Percentiles rank a stretch among this genome's conserved stretches.
These are phyloP conservation scores for Phyllosticta capitalensis DNA, from an alignment of 2,329 filamentous ascomycete species.

Conservation along the genomic window DNA sequence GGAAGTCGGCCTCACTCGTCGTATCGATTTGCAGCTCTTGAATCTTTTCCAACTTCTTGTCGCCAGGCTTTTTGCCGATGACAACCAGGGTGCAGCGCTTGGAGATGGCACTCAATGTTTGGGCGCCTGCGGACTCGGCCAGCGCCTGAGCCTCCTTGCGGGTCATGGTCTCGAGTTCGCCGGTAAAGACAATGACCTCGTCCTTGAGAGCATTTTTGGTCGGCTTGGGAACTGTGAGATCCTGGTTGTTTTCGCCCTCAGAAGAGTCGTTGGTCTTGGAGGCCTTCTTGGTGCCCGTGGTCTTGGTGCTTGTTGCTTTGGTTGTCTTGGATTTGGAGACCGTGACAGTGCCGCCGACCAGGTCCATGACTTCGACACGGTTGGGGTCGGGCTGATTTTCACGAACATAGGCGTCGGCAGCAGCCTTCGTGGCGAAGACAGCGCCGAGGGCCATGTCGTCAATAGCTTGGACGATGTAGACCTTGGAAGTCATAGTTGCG, in stretches of 20 bases:
- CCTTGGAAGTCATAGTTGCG: neutral
- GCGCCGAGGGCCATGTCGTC: neutral
- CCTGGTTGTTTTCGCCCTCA: neutral
- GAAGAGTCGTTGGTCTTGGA: neutral
- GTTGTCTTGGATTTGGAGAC: neutral
- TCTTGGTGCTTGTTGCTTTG: too few relatives aligned
- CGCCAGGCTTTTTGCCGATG: neutral
- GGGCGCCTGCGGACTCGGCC: neutral
- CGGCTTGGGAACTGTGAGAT: neutral
- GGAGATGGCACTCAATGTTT: neutral
- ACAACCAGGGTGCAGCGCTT: constrained; percentile 1
- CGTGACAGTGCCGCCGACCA: constrained; percentile 1
- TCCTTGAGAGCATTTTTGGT: neutral
- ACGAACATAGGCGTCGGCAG: neutral
- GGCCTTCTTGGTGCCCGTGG: neutral
- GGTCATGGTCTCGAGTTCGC: neutral
- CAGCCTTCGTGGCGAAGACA: neutral
- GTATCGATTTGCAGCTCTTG: neutral
- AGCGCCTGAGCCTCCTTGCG: neutral
- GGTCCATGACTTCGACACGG: neutral
- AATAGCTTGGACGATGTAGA: neutral
- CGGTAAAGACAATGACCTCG: neutral
- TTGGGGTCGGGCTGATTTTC: too few relatives aligned
- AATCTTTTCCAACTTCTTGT: neutral
- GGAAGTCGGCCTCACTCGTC: neutral